phyloP scores from a whole-genome alignment of 768 basidiomycete genomes.

The Lentinula detonsa region DNA sequence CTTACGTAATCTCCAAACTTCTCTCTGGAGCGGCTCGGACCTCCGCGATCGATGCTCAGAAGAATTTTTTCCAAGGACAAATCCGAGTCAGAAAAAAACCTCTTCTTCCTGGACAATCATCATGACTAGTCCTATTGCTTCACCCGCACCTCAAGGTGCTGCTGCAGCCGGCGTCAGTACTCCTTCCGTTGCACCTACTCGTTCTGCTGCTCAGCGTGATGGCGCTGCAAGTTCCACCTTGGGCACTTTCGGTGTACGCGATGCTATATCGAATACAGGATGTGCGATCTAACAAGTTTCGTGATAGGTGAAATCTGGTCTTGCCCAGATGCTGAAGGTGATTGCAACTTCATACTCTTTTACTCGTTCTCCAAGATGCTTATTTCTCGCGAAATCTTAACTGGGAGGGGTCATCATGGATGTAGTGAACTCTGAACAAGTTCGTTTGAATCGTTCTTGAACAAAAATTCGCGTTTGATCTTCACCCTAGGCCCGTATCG shows the following conservation, averaged over 20 bases:
- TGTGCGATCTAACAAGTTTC: not conserved
- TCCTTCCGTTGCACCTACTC: constrained; percentile 27
- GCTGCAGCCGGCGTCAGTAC: not conserved
- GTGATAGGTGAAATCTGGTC: constrained; percentile 60
- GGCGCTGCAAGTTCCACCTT: constrained; percentile 29
- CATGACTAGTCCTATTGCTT: constrained; percentile 5
- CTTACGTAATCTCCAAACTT: not conserved
- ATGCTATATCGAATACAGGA: not conserved
- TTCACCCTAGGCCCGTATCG: constrained; percentile 73
- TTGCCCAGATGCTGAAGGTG: constrained; percentile 78
- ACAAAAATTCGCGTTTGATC: not conserved
- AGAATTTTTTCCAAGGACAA: not conserved
- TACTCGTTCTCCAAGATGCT: not conserved
- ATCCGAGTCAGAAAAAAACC: constrained; percentile 5
- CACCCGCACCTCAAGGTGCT: constrained; percentile 1
- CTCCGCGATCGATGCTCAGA: constrained; percentile 1
- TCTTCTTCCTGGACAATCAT: not conserved
- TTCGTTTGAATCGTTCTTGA: constrained; percentile 10
- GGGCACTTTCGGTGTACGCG: constrained; percentile 49
- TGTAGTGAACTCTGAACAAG: constrained; percentile 59
- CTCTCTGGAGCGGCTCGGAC: not conserved
- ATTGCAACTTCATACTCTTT: constrained; percentile 5
- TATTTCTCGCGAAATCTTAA: not conserved
- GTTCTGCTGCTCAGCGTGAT: constrained; percentile 29
- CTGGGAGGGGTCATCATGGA: constrained; percentile 68